A percentile compares a stretch with the other conserved stretches of the same genome.
phyloP scores from a whole-genome alignment of 2,329 filamentous ascomycete species.

The Davidsoniella eucalypti region DNA sequence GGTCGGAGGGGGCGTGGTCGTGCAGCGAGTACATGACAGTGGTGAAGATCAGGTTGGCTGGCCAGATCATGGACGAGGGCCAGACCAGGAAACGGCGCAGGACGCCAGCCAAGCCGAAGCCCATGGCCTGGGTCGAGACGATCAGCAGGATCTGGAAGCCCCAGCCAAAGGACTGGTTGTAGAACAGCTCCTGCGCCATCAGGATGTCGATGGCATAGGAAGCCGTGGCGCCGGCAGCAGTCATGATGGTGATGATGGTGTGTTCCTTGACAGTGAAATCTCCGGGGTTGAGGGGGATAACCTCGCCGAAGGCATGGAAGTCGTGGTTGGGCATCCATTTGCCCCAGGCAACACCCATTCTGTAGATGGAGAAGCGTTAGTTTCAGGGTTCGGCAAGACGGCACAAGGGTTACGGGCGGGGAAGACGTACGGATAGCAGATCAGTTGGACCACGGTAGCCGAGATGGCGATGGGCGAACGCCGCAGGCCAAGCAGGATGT shows the following conservation, averaged over 20 bases:
- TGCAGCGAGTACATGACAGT: constrained; percentile 34
- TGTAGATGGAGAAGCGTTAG: constrained; percentile 19
- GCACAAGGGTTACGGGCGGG: not conserved
- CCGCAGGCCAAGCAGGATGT: constrained; percentile 35
- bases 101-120: constrained; percentile 40
- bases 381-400: not conserved
- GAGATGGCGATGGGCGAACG: constrained; percentile 35
- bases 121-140: constrained; percentile 38
- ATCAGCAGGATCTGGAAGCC: constrained; percentile 38
- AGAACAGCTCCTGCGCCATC: constrained; percentile 37
- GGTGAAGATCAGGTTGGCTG: constrained; percentile 35
- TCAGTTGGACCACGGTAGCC: constrained; percentile 37
- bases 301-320: constrained; percentile 20
- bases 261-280: constrained; percentile 32
- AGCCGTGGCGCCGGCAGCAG: constrained; percentile 21
- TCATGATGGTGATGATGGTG: constrained; percentile 32
- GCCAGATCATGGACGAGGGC: constrained; percentile 43
- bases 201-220: constrained; percentile 27
- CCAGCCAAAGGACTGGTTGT: constrained; percentile 37
- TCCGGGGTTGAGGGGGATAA: constrained; percentile 24
- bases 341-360: constrained; percentile 21
- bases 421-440: constrained; percentile 29
- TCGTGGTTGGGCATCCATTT: constrained; percentile 19
- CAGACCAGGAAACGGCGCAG: constrained; percentile 35
- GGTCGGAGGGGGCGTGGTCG: constrained; percentile 29